phyloP scores from a whole-genome alignment of 306 rosid species.

The Clitoria ternatea region DNA sequence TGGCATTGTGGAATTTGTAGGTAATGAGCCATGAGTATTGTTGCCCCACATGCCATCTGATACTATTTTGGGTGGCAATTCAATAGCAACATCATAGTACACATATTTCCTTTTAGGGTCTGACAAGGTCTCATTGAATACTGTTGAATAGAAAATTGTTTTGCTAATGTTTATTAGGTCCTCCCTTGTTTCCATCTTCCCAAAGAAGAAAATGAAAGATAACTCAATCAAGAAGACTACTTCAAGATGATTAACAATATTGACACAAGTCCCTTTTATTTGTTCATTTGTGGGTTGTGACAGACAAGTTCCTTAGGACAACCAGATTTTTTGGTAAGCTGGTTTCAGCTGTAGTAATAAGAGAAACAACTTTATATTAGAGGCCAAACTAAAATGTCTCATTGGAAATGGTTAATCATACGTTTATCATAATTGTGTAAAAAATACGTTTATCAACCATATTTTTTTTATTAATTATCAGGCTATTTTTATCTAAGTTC shows the following conservation, averaged over 20 bases:
- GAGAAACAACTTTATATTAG: background rate
- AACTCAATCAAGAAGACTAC: background rate
- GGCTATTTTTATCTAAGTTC: background rate
- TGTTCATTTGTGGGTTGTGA: background rate
- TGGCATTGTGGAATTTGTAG: background rate
- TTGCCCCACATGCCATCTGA: conserved; percentile 25
- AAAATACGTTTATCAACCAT: too few species aligned
- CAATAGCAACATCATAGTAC: background rate
- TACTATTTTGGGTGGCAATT: background rate
- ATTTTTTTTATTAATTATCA: too few species aligned
- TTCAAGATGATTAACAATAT: background rate
- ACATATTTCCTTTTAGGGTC: background rate
- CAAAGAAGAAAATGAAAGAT: background rate
- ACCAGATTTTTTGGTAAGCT: background rate
- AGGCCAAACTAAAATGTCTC: background rate
- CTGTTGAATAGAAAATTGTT: background rate
- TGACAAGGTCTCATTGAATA: fast-evolving
- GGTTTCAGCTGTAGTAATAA: background rate
- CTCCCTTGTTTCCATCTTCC: background rate
- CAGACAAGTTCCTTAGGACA: background rate
- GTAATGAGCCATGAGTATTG: background rate
- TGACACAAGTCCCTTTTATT: background rate
- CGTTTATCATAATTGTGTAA: too few species aligned
- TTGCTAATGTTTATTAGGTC: background rate
- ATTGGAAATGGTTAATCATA: background rate